Base-by-base conservation (phyloP, 1,284 basidiomycete species). In the Phylloporus sp. region DNA sequence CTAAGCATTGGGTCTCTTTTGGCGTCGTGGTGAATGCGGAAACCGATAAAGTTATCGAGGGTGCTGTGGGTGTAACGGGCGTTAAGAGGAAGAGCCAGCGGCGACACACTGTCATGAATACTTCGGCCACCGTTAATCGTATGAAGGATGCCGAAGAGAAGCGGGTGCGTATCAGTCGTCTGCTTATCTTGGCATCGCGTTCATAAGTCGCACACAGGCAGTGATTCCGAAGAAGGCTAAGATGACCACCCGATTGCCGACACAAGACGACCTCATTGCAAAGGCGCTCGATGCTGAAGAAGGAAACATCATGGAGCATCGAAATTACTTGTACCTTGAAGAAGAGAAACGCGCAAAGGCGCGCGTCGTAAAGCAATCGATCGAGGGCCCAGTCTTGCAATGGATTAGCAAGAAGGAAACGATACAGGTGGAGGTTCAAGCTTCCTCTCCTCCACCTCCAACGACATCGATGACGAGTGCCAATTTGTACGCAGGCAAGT, bases 211-310 rank as follows among this genome's bases (percentile, higher is more conserved):
- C 64, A 66, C 32, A 11, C 70, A 90, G 91, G 89, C 89, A 4
- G 76, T 86, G 1, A 79, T 87, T 32, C 87, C 89, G 1, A 93
- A 89, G 79, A 90, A 89, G 72, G 73, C 79, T 10, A 91, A 89
- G 74, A 80, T 81, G 6, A 82, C 82, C 64, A 82, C 80, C 19
- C 86, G 83, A 32, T 76, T 80, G 5, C 86, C 88, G 47, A 94
- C 93, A 0, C 95, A 96, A 74, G 92, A 88, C 29, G 92, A 95
- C 72, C 85, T 96, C 6, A 92, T 96, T 63, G 88, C 89, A 2
- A 89, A 89, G 20, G 94, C 94, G 0, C 85, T 96, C 15, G 93
- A 95, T 74, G 93, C 90, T 62, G 94, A 96, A 76, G 94, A 95
- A 79, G 89, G 90, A 6, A 96, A 96, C 74, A 88, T 91, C 29